phyloP scores from a whole-genome alignment of 2,329 filamentous ascomycete genomes.

The Magnaporthales sp. region DNA sequence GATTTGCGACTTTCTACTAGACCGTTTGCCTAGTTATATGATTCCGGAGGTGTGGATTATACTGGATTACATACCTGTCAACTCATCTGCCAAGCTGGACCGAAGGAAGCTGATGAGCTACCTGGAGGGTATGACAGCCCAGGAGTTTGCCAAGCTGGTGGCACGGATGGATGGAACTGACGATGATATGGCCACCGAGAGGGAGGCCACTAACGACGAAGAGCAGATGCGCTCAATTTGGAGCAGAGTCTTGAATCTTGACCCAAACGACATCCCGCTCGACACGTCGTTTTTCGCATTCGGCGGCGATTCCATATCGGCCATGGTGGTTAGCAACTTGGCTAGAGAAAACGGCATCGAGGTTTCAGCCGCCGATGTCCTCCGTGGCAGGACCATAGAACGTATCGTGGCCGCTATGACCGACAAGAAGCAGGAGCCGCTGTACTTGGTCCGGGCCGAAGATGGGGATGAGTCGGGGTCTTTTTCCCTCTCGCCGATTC shows the following conservation, averaged over 20 bases:
- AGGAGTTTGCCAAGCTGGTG: background rate
- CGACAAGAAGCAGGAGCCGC: too few relatives aligned
- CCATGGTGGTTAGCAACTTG: background rate
- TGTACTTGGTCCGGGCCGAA: background rate
- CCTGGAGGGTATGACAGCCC: too few relatives aligned
- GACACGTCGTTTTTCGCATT: background rate
- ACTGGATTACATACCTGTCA: conserved; percentile 21
- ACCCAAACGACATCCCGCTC: background rate
- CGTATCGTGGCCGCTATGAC: too few relatives aligned
- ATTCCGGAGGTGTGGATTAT: conserved; percentile 23
- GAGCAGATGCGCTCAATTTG: too few relatives aligned
- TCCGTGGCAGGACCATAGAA: too few relatives aligned
- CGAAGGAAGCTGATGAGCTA: conserved; percentile 15
- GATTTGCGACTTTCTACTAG: background rate
- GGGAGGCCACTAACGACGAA: background rate
- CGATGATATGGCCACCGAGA: background rate
- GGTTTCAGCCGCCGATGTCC: too few relatives aligned
- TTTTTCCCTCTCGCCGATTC: background rate
- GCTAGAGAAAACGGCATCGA: too few relatives aligned
- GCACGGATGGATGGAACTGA: background rate
- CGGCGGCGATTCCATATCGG: background rate
- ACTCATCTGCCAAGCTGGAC: conserved; percentile 25
- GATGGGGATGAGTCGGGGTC: background rate
- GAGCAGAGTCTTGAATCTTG: background rate
- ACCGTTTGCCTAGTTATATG: conserved; percentile 19